Base-by-base conservation (phyloP, 192 early-diverging fungal genomes). In the Irineochytrium annulatum region DNA sequence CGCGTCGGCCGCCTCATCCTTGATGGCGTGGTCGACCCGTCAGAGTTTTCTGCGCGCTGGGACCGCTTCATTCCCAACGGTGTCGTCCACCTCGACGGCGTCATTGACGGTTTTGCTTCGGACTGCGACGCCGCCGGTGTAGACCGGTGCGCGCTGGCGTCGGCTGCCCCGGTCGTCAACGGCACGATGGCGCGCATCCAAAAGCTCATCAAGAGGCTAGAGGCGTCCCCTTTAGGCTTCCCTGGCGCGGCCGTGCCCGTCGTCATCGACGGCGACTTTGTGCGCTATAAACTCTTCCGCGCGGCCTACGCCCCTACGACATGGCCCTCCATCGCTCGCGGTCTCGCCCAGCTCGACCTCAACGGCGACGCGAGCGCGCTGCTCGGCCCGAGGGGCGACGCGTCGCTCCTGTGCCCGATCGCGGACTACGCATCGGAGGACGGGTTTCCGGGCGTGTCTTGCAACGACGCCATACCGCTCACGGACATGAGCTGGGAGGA, bases 11-110 rank as follows among this genome's bases (percentile, higher is more conserved):
- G 52, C 2, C 33, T 74, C 1, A 55, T 74, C 31, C 5, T 74
- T 1, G 72, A 74, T 49, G 70, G 72, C 2, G 62, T 74, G 52
- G 54, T 72, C 41, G 57, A 74, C 52, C 72, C 70, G 26, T 19
- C 44, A 3, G 0, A 22, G 3, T 70, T 41, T 30, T 22, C 32
- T 14, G 44, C 52, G 26, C 6, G 13, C 11, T 64, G 27, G 20
- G 49, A 64, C 34, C 39, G n/a, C 22, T 57, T 57, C 26, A 49
- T 6, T 19, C 26, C 37, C 22, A 13, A 32, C 14, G 13, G 19
- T 37, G 34, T 57, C 34, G 19, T 57, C 35, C 20, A 57, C 37
- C 17, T 39, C 30, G 56, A 57, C 5, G 68, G 66, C 6, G 64
- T 57, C 33, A 5, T 67, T 28, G 68, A 71, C 13, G 56, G 43